Evolutionary conservation across 2,329 filamentous ascomycete species (phyloP).

Genomic region (Cyphellophora attinorum): DNA sequence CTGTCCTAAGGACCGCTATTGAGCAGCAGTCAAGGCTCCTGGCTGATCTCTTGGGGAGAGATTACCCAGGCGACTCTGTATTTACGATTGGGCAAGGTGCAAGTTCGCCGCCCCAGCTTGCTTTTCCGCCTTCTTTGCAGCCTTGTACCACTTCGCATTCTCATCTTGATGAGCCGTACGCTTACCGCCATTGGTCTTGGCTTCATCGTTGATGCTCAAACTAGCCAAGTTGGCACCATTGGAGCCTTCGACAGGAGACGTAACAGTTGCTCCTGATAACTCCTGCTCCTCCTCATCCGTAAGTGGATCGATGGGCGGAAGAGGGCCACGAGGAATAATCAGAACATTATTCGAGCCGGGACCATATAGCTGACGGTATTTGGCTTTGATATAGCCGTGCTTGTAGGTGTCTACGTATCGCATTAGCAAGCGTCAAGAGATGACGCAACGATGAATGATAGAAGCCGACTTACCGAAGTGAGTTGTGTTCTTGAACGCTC

Average conservation of each 20-base stretch:
- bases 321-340: constrained; percentile 15
- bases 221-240: neutral
- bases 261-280: constrained; percentile 8
- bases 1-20: too few relatives aligned
- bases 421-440: too few relatives aligned
- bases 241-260: neutral
- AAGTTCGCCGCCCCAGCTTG: constrained; percentile 14
- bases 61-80: too few relatives aligned
- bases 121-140: constrained; percentile 20
- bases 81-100: constrained; percentile 17
- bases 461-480: constrained; percentile 23
- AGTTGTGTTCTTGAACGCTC: constrained; percentile 35
- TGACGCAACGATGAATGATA: too few relatives aligned
- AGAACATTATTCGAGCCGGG: constrained; percentile 10
- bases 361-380: constrained; percentile 9
- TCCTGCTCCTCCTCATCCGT: constrained; percentile 17
- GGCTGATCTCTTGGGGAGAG: too few relatives aligned
- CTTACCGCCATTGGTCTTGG: constrained; percentile 6
- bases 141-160: constrained; percentile 20
- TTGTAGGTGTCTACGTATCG: constrained; percentile 22
- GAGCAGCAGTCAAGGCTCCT: too few relatives aligned
- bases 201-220: neutral
- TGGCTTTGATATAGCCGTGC: constrained; percentile 15
- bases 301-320: constrained; percentile 14
- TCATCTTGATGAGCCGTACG: constrained; percentile 15